Conservation (phyloP, 208 protist species). For the Chromosphaera perkinsii region DNA sequence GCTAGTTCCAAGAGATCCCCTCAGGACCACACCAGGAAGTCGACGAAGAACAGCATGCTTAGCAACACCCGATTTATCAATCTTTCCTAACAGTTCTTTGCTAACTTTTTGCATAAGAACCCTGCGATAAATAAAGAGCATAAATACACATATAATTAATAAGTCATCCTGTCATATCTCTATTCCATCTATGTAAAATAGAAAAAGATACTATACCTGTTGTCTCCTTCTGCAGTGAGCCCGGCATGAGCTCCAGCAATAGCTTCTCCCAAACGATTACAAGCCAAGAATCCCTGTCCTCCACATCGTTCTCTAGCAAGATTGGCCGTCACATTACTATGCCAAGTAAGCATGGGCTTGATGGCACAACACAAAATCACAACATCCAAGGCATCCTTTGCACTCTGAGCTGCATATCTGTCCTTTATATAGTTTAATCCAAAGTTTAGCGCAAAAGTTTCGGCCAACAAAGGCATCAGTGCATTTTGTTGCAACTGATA, state of each 20-base stretch:
- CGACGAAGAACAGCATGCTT: no score
- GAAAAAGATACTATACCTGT: no score
- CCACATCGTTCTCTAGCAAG: constrained; percentile 30
- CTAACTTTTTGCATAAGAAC: constrained; percentile 55
- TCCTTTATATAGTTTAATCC: constrained; percentile 48
- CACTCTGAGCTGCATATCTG: constrained; percentile 16
- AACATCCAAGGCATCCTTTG: constrained; percentile 5
- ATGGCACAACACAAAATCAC: constrained; percentile 35
- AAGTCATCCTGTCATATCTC: no score
- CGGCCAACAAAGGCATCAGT: constrained; percentile 43
- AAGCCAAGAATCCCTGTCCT: constrained; percentile 40
- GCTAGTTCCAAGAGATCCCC: no score
- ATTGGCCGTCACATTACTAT: constrained; percentile 10
- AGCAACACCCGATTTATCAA: no score
- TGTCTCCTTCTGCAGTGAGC: constrained; percentile 52
- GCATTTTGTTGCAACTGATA: constrained; percentile 49
- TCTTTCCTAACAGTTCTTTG: no score
- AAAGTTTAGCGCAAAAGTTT: constrained; percentile 44
- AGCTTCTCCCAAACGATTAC: constrained; percentile 30
- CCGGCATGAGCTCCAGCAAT: constrained; percentile 44
- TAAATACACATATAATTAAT: no score
- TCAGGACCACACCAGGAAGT: no score
- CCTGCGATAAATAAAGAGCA: no score
- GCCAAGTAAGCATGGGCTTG: constrained; percentile 43
- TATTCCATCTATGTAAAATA: no score